Evolutionary conservation across 1,284 basidiomycete genomes (phyloP).

Genomic region (Malassezia furfur): DNA sequence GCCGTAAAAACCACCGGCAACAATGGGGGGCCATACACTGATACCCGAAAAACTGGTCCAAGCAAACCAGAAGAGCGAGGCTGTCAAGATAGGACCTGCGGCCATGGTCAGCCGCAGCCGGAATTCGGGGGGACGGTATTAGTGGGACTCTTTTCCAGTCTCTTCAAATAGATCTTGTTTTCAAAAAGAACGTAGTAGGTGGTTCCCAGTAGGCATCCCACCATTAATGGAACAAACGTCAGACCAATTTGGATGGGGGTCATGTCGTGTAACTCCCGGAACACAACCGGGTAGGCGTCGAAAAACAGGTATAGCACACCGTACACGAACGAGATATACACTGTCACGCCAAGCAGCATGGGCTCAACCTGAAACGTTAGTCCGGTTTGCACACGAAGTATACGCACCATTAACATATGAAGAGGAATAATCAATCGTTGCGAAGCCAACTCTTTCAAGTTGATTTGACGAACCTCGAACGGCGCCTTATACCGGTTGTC

Average conservation of each 20-base stretch:
- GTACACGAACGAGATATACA: constrained; percentile 68
- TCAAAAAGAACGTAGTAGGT: constrained; percentile 23
- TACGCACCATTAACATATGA: constrained; percentile 50
- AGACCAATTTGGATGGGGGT: constrained; percentile 33
- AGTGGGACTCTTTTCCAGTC: constrained; percentile 21
- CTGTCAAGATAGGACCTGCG: constrained; percentile 44
- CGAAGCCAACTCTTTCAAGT: constrained; percentile 50
- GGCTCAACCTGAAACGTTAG: constrained; percentile 55
- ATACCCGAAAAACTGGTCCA: constrained; percentile 24
- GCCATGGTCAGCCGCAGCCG: constrained; percentile 40
- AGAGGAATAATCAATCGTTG: constrained; percentile 59
- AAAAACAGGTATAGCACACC: constrained; percentile 48
- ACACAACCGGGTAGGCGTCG: constrained; percentile 47
- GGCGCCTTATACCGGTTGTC: constrained; percentile 55
- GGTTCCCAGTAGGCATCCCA: constrained; percentile 26
- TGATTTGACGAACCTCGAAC: constrained; percentile 29
- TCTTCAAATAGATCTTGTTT: constrained; percentile 21
- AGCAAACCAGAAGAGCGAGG: constrained; percentile 49
- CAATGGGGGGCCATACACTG: constrained; percentile 51
- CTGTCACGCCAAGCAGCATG: constrained; percentile 62
- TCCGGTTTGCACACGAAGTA: neutral
- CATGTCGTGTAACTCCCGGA: constrained; percentile 35
- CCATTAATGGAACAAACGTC: constrained; percentile 45
- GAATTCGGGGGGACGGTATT: constrained; percentile 36
- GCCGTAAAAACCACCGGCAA: constrained; percentile 51